These are phyloP conservation scores for Dendrobium huoshanense DNA, from an alignment of 106 monocot species.

Conservation along the genomic window DNA sequence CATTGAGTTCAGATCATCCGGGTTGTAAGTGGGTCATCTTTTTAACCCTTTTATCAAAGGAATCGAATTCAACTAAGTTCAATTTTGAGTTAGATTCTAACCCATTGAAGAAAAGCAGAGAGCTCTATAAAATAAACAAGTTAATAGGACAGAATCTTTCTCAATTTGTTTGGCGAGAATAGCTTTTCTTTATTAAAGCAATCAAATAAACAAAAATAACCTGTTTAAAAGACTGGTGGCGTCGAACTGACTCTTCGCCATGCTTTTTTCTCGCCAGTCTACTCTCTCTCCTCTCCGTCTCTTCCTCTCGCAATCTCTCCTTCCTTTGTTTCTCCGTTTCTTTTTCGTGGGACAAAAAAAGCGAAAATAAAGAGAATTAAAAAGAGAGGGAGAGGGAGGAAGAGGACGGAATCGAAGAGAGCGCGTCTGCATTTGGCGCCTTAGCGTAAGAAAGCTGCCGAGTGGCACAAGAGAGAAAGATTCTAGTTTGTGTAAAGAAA, in stretches of 20 bases:
- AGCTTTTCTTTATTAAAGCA: background rate
- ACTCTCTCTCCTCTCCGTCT: background rate
- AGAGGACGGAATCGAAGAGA: background rate
- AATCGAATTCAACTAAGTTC: too few relatives aligned
- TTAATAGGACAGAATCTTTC: background rate
- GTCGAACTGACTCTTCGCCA: background rate
- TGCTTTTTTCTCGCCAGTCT: conserved; percentile 4
- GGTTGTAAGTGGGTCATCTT: too few relatives aligned
- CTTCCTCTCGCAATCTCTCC: background rate
- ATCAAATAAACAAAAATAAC: background rate
- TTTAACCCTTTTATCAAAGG: too few relatives aligned
- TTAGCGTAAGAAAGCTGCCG: conserved; percentile 2
- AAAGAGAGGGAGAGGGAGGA: background rate
- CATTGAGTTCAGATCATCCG: too few relatives aligned
- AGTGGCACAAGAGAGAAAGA: background rate
- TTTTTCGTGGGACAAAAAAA: background rate
- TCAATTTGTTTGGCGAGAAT: background rate
- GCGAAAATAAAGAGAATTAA: background rate
- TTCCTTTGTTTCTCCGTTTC: background rate
- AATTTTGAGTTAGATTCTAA: too few relatives aligned
- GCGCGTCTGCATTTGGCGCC: background rate
- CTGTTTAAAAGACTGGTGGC: background rate
- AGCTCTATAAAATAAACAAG: too few relatives aligned
- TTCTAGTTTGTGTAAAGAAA: background rate
- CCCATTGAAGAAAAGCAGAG: too few relatives aligned